Evolutionary conservation across 148 eudicot species (phyloP).

Genomic region (Amaranthus cruentus): DNA sequence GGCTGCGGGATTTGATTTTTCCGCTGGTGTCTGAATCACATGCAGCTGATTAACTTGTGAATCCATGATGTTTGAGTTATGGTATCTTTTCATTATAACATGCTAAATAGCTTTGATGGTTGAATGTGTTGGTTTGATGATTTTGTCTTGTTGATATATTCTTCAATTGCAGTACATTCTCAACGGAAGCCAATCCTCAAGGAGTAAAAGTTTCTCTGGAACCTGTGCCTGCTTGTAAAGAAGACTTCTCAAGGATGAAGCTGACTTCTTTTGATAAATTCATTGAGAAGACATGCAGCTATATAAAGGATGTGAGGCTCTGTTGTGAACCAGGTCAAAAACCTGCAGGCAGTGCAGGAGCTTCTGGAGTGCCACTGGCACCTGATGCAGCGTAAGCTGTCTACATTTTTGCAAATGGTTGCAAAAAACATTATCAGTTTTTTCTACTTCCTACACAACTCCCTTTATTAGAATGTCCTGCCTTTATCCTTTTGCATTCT

Average conservation of each 20-base stretch:
- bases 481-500: background rate
- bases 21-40: background rate
- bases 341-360: slow-evolving; percentile 41
- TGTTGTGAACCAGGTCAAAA: slow-evolving; percentile 69
- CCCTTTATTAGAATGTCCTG: background rate
- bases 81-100: no score
- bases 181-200: slow-evolving; percentile 38
- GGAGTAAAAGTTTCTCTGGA: slow-evolving; percentile 45
- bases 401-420: background rate
- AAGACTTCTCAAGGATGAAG: slow-evolving; percentile 78
- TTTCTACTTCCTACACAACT: background rate
- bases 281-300: slow-evolving; percentile 79
- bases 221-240: slow-evolving; percentile 86
- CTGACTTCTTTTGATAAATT: slow-evolving; percentile 84
- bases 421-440: background rate
- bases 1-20: background rate
- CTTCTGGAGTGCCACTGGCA: slow-evolving; percentile 89
- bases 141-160: slow-evolving; percentile 9
- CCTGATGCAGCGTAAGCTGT: slow-evolving; percentile 94
- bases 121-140: background rate
- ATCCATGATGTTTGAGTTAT: background rate
- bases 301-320: slow-evolving; percentile 72
- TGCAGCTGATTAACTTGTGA: background rate
- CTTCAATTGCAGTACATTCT: slow-evolving; percentile 29
- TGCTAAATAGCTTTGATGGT: background rate